These are phyloP conservation scores for Bacterosira constricta DNA, from an alignment of 108 stramenopile species.

Conservation along the genomic window DNA sequence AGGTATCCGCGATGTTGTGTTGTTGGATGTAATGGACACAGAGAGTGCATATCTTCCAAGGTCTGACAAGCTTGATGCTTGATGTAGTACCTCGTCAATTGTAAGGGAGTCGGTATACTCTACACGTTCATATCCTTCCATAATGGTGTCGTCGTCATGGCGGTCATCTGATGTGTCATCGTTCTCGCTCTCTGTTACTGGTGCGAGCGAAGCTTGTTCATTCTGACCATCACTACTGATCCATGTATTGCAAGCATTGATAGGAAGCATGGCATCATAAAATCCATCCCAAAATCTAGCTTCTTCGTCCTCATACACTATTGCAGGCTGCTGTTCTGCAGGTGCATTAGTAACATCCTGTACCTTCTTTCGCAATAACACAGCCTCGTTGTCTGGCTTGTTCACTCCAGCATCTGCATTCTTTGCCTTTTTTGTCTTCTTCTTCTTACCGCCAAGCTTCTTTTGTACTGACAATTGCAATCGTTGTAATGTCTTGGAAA, in stretches of 20 bases:
- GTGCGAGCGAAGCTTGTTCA: no score
- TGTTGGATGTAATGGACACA: constrained; percentile 8
- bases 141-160: not conserved
- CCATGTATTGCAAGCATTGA: constrained; percentile 11
- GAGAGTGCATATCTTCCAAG: constrained; percentile 25
- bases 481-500: constrained; percentile 21
- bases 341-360: not conserved
- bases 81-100: constrained; percentile 18
- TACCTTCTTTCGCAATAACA: not conserved
- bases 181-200: no score
- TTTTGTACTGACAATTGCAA: constrained; percentile 38
- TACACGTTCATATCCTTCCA: constrained; percentile 10
- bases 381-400: not conserved
- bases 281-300: not conserved
- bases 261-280: not conserved
- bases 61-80: not conserved
- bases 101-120: constrained; percentile 5
- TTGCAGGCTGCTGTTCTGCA: not conserved
- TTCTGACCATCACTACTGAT: not conserved
- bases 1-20: constrained; percentile 12
- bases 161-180: no score
- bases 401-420: not conserved
- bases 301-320: not conserved
- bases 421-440: constrained; percentile 11
- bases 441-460: constrained; percentile 13